A percentile compares a stretch with the other conserved stretches of the same genome.
Conservation (phyloP, 768 basidiomycete species). For the Psilocybe azurescens region DNA sequence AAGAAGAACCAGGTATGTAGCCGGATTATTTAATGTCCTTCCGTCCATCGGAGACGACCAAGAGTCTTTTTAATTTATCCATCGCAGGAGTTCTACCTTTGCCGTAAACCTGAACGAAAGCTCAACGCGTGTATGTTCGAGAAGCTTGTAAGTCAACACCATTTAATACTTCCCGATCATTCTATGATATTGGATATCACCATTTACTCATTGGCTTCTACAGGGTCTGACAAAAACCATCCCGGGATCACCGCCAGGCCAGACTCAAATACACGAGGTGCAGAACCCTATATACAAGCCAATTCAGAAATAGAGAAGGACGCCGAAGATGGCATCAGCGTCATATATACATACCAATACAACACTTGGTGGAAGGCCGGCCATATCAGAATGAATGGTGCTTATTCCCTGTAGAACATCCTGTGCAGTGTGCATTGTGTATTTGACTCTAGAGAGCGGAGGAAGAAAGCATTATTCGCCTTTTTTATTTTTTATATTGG, state of each 20-base stretch:
- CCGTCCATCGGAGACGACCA: background rate
- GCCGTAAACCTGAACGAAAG: constrained; percentile 85
- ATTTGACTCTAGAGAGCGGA: background rate
- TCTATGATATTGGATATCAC: background rate
- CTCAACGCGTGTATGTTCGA: constrained; percentile 96
- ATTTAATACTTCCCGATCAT: background rate
- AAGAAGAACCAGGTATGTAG: constrained; percentile 86
- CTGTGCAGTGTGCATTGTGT: background rate
- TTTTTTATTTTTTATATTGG: background rate
- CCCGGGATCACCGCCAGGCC: constrained; percentile 84
- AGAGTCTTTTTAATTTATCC: background rate
- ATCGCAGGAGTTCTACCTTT: constrained; percentile 82
- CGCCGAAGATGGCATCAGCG: too few species aligned
- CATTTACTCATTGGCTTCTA: background rate
- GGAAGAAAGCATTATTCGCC: background rate
- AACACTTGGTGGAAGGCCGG: background rate
- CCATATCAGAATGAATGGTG: background rate
- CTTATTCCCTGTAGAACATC: background rate
- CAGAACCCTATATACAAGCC: constrained; percentile 81
- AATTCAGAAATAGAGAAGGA: constrained; percentile 71
- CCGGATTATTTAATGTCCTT: background rate
- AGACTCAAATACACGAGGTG: constrained; percentile 88
- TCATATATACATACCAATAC: background rate
- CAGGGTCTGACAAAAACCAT: constrained; percentile 93
- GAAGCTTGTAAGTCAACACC: constrained; percentile 74